Evolutionary conservation across 2,329 filamentous ascomycete species (phyloP), one percentile per base, ranked within the genome.

Genomic region (Cordyceps javanica): DNA sequence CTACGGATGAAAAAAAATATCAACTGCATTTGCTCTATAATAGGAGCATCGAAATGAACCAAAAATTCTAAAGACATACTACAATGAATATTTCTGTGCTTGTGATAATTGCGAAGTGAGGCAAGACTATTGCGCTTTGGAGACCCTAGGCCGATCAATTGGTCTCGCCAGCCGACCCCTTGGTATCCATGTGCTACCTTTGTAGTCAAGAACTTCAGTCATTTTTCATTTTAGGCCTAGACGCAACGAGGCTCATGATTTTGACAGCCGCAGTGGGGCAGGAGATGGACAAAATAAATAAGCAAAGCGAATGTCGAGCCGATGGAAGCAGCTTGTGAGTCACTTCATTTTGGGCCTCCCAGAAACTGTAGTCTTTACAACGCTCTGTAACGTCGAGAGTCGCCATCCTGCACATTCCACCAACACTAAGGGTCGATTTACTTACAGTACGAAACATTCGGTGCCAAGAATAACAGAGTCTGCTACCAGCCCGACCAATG

Each of bases 1-100:
- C 73, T 78, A 79, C 72, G 78, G 79, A 77, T 80, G 75, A 81
- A 79, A 77, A n/a, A 77, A 82, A 79, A 79, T 77, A 76, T 78
- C 75, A 76, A 75, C 74, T 77, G 77, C 79, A 81, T 81, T 76
- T 79, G 77, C 77, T 78, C 77, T 73, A 70, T 72, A 74, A 75
- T 69, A 68, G 67, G 73, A 69, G 73, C 72, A 75, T 73, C 72
- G 75, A 78, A 72, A 73, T 73, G 69, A 73, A 75, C 70, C 70
- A 70, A 71, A 65, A 66, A 52, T 53, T 49, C 34, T 19, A 4
- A 28, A 44, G 45, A 57, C 36, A 57, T 51, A 11, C 45, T 34
- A 36, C 19, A 50, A 36, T 23, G 21, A 46, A 23, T 14, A n/a
- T 51, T 57, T n/a, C 21, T 16, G 19, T 7, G 36, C 21, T 21